A percentile compares a stretch with the other conserved stretches of the same genome.
Conservation (phyloP, 2,329 filamentous ascomycete species). For the Microcyclospora tardicrescens region DNA sequence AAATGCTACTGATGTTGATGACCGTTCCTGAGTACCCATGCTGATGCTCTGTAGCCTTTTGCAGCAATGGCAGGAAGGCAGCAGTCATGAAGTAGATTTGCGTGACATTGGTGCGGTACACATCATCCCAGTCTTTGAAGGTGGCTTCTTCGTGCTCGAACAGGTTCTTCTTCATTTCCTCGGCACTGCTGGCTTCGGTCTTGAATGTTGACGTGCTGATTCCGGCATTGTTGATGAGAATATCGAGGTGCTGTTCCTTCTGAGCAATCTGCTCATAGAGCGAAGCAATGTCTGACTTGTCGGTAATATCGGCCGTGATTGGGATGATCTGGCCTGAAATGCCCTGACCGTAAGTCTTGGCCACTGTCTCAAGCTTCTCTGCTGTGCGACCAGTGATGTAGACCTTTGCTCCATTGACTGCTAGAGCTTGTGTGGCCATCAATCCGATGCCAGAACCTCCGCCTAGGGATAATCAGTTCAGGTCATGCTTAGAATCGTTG, state of each 20-base stretch:
- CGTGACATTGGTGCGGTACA: conserved; percentile 36
- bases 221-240: conserved; percentile 37
- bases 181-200: conserved; percentile 26
- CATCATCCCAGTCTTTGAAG: conserved; percentile 33
- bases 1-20: conserved; percentile 36
- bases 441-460: conserved; percentile 36
- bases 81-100: conserved; percentile 36
- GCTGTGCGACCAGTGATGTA: conserved; percentile 36
- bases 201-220: conserved; percentile 27
- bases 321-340: conserved; percentile 35
- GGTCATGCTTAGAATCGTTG: not conserved
- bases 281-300: conserved; percentile 30
- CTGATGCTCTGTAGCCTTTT: conserved; percentile 29
- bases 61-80: conserved; percentile 34
- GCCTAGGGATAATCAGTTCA: conserved; percentile 13
- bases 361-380: conserved; percentile 37
- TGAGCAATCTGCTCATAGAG: conserved; percentile 31
- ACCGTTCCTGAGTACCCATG: conserved; percentile 32
- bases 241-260: conserved; percentile 32
- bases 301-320: conserved; percentile 31
- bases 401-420: conserved; percentile 28
- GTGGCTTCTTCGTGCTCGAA: conserved; percentile 29
- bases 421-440: conserved; percentile 29
- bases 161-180: conserved; percentile 32
- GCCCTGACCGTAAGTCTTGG: conserved; percentile 29